Conservation (phyloP, 2,329 filamentous ascomycete species). For the Fusarium palustre region DNA sequence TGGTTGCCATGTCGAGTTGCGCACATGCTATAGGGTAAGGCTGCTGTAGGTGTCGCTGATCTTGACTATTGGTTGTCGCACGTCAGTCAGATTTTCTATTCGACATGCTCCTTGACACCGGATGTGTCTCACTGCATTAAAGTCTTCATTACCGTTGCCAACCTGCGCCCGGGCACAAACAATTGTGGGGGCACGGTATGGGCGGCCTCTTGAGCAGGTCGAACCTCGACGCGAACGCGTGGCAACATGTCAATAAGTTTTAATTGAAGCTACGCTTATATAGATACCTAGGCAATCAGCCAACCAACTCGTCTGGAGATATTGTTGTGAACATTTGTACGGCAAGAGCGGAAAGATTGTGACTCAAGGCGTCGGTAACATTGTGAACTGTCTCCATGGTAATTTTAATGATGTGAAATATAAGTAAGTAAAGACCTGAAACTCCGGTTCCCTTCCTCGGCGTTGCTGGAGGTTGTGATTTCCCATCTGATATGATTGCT, state of each 20-base stretch:
- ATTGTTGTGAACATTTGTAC: neutral
- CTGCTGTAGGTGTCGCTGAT: neutral
- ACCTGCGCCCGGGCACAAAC: conserved; percentile 24
- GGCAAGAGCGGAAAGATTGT: neutral
- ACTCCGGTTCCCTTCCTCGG: conserved; percentile 41
- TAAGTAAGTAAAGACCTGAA: conserved; percentile 39
- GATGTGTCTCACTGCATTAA: conserved; percentile 21
- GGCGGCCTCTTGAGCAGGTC: conserved; percentile 38
- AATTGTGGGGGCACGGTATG: conserved; percentile 31
- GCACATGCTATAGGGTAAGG: conserved; percentile 13
- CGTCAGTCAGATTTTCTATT: conserved; percentile 22
- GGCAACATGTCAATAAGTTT: conserved; percentile 29
- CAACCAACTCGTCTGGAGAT: neutral
- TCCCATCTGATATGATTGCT: conserved; percentile 25
- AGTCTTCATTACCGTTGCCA: neutral
- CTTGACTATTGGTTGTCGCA: neutral
- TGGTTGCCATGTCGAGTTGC: neutral
- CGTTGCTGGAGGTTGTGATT: conserved; percentile 30
- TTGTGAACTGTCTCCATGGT: conserved; percentile 11
- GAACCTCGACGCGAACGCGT: conserved; percentile 31
- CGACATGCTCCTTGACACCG: conserved; percentile 15
- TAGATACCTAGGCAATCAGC: neutral
- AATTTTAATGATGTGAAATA: conserved; percentile 25
- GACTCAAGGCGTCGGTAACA: neutral
- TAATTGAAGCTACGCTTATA: neutral